A percentile compares a stretch with the other conserved stretches of the same genome.
Evolutionary conservation across 2,329 filamentous ascomycete genomes (phyloP).

Genomic region (Akanthomyces uredinophilus): DNA sequence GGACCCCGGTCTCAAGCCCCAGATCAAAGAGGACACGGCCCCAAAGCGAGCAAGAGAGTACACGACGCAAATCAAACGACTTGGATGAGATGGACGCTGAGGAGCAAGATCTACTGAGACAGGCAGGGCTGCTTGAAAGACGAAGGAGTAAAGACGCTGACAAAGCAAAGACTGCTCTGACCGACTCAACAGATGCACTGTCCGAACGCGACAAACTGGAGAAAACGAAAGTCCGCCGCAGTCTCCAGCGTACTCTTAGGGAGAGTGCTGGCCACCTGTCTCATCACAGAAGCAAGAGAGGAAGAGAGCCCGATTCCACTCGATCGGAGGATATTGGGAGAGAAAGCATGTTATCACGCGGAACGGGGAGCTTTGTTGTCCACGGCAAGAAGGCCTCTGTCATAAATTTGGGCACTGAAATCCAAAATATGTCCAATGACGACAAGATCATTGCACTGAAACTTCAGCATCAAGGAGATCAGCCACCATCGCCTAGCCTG

Average conservation of each 20-base stretch:
- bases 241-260: conserved; percentile 82
- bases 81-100: conserved; percentile 55
- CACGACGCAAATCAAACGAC: conserved; percentile 19
- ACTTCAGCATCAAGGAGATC: conserved; percentile 38
- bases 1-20: conserved; percentile 19
- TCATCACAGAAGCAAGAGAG: conserved; percentile 68
- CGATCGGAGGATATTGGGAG: conserved; percentile 36
- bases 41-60: conserved; percentile 19
- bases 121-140: conserved; percentile 58
- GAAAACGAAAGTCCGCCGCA: conserved; percentile 69
- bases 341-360: conserved; percentile 69
- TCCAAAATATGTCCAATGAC: conserved; percentile 71
- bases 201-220: conserved; percentile 48
- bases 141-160: conserved; percentile 27
- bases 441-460: conserved; percentile 65
- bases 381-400: conserved; percentile 98
- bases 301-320: conserved; percentile 50
- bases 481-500: conserved; percentile 31
- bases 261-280: conserved; percentile 66
- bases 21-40: conserved; percentile 18
- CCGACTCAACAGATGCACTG: conserved; percentile 29
- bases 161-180: conserved; percentile 32
- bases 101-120: conserved; percentile 62
- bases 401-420: conserved; percentile 91
- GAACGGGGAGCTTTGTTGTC: conserved; percentile 85